A percentile compares a stretch with the other conserved stretches of the same genome.
phyloP scores from a whole-genome alignment of 345 rosid genomes.

The Trapa incisa region DNA sequence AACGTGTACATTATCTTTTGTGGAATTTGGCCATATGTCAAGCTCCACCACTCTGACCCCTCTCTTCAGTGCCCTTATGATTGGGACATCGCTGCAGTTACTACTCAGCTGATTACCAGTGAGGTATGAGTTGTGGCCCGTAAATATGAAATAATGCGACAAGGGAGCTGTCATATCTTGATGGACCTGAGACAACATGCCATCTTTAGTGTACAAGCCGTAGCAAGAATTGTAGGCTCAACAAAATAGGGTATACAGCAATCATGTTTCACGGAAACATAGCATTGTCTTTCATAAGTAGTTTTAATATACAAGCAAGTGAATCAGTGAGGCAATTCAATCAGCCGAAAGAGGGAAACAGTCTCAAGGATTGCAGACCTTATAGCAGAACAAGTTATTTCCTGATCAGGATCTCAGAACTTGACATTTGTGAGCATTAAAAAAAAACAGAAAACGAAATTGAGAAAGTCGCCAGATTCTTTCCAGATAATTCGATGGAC shows the following conservation, averaged over 20 bases:
- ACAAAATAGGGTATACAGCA: neutral
- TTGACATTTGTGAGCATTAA: neutral
- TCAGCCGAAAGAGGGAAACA: too few relatives aligned
- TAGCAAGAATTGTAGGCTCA: neutral
- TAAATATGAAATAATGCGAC: slow-evolving; percentile 78
- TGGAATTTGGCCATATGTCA: slow-evolving; percentile 88
- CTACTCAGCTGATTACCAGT: slow-evolving; percentile 94
- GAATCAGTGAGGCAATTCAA: neutral
- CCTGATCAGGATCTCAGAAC: neutral
- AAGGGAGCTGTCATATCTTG: slow-evolving; percentile 77
- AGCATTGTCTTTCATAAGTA: neutral
- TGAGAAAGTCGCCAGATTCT: neutral
- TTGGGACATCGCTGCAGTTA: slow-evolving; percentile 86
- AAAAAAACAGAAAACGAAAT: neutral
- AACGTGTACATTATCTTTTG: slow-evolving; percentile 54
- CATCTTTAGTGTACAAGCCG: neutral
- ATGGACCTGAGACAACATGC: slow-evolving; percentile 43
- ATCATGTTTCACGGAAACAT: neutral
- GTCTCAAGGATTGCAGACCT: neutral
- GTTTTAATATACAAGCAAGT: neutral
- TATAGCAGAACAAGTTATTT: neutral
- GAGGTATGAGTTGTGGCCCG: slow-evolving; percentile 89
- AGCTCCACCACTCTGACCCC: slow-evolving; percentile 92
- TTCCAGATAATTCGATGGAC: neutral
- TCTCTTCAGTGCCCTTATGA: slow-evolving; percentile 51